A percentile compares a stretch with the other conserved stretches of the same genome.
phyloP scores from a whole-genome alignment of 768 basidiomycete species.

The Suillus alpinus region DNA sequence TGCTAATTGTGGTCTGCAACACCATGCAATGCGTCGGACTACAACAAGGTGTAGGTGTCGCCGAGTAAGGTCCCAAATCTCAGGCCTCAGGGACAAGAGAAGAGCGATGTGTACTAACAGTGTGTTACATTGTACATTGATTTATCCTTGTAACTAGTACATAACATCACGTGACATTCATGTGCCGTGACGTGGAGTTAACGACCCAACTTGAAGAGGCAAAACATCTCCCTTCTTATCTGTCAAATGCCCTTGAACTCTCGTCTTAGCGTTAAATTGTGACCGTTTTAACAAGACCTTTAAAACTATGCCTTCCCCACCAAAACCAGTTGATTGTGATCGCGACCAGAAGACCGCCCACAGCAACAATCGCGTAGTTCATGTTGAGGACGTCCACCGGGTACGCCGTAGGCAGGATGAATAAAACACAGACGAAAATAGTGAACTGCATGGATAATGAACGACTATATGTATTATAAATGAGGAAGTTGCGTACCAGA shows the following conservation, averaged over 20 bases:
- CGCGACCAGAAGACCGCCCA: slow-evolving; percentile 45
- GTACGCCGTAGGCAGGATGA: slow-evolving; percentile 53
- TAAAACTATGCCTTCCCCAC: slow-evolving; percentile 46
- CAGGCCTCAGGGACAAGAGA: background rate
- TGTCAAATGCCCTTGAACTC: background rate
- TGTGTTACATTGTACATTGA: no score
- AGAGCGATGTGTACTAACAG: no score
- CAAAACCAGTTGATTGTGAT: slow-evolving; percentile 44
- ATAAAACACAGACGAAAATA: slow-evolving; percentile 51
- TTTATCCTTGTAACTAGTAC: no score
- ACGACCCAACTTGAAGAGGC: background rate
- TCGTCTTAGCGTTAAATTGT: background rate
- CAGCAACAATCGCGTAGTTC: slow-evolving; percentile 57
- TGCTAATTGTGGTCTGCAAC: background rate
- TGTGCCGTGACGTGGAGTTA: background rate
- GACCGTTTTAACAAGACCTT: slow-evolving; percentile 42
- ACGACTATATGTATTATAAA: background rate
- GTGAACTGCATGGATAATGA: slow-evolving; percentile 37
- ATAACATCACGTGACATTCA: background rate
- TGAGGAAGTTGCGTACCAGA: slow-evolving; percentile 30
- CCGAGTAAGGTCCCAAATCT: no score
- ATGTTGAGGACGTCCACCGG: slow-evolving; percentile 50
- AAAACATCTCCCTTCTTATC: background rate
- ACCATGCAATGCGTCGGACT: background rate
- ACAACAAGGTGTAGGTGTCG: background rate